phyloP scores from a whole-genome alignment of 306 rosid genomes.

The Leucaena leucocephala region DNA sequence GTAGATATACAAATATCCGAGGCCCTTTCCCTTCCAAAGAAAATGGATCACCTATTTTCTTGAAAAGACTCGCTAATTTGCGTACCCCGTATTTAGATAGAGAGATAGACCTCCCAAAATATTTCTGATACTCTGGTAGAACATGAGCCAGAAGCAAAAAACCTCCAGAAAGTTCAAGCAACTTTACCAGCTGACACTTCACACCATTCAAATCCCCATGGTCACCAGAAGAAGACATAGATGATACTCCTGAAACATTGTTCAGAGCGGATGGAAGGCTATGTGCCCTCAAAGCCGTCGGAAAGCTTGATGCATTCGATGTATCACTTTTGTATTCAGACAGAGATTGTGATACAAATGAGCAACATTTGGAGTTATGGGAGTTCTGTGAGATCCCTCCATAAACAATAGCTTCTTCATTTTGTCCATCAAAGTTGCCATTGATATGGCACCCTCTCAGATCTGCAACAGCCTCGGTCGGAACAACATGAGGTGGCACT shows the following conservation, averaged over 20 bases:
- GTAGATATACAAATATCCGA: slow-evolving; percentile 61
- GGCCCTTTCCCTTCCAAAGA: slow-evolving; percentile 77
- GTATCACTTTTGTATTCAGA: slow-evolving; percentile 62
- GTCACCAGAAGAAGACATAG: slow-evolving; percentile 46
- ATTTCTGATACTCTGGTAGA: slow-evolving; percentile 72
- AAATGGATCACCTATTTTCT: slow-evolving; percentile 73
- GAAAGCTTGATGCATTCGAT: slow-evolving; percentile 44
- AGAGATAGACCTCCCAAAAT: slow-evolving; percentile 71
- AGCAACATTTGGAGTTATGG: slow-evolving; percentile 63
- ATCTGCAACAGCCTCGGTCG: slow-evolving; percentile 60
- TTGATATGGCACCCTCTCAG: slow-evolving; percentile 68
- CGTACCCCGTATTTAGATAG: slow-evolving; percentile 62
- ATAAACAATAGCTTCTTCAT: slow-evolving; percentile 82
- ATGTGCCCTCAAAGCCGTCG: slow-evolving; percentile 61
- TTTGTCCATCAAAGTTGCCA: slow-evolving; percentile 55
- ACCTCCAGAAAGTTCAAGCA: slow-evolving; percentile 85
- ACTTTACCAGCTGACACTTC: slow-evolving; percentile 66
- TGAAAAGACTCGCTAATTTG: slow-evolving; percentile 78
- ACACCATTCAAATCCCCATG: slow-evolving; percentile 87
- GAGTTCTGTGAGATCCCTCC: slow-evolving; percentile 74
- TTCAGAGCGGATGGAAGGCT: slow-evolving; percentile 76
- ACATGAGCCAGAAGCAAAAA: slow-evolving; percentile 67
- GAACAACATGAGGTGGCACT: slow-evolving; percentile 56
- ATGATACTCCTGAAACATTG: slow-evolving; percentile 58
- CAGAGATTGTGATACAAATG: slow-evolving; percentile 62